A percentile compares a stretch with the other conserved stretches of the same genome.
Evolutionary conservation across 257 asterid genomes (phyloP).

Genomic region (Avicennia marina): DNA sequence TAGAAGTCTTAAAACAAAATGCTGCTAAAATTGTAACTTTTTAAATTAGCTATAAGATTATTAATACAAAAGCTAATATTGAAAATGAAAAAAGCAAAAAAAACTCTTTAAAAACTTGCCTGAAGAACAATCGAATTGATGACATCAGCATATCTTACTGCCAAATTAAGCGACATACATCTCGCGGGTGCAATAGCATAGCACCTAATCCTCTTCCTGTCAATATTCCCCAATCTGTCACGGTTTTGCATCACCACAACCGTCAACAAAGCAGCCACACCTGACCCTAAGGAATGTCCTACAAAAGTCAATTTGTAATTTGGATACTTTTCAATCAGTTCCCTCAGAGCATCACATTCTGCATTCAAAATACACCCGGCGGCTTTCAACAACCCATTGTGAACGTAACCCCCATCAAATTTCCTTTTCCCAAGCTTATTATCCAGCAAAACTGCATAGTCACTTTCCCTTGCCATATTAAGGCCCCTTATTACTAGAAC

Average conservation of each 20-base stretch:
- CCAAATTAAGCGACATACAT: constrained; percentile 83
- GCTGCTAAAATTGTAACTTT: background rate
- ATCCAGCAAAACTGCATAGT: constrained; percentile 70
- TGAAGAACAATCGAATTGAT: constrained; percentile 81
- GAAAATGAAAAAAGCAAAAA: background rate
- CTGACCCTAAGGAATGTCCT: constrained; percentile 86
- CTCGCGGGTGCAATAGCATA: constrained; percentile 89
- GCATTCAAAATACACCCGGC: constrained; percentile 64
- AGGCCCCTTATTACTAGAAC: constrained; percentile 87
- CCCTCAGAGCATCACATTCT: constrained; percentile 56
- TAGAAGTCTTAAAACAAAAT: background rate
- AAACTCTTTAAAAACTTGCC: constrained; percentile 36
- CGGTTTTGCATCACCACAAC: constrained; percentile 59
- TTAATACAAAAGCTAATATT: background rate
- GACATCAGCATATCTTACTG: constrained; percentile 82
- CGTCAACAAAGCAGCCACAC: constrained; percentile 75
- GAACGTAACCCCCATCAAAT: constrained; percentile 82
- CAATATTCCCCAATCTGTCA: constrained; percentile 58
- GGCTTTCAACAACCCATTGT: constrained; percentile 72
- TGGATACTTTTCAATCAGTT: constrained; percentile 53
- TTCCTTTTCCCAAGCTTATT: constrained; percentile 69
- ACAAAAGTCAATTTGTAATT: constrained; percentile 63
- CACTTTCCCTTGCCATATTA: constrained; percentile 77
- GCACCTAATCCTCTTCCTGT: constrained; percentile 71
- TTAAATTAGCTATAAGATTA: background rate